Evolutionary conservation across 805 yeast genomes (phyloP).

Genomic region (Jamesozyma jinghongensis): DNA sequence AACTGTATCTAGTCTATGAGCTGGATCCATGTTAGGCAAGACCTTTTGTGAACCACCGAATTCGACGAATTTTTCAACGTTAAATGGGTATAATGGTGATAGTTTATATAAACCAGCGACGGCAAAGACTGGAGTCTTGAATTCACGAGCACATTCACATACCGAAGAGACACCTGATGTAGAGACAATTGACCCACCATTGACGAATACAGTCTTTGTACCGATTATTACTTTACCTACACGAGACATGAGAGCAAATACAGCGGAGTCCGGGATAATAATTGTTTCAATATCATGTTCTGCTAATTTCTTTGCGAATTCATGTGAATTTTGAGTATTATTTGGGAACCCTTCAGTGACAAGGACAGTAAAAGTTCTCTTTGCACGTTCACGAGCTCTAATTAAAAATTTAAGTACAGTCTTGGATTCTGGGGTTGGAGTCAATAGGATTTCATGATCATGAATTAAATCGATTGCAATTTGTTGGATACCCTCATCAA

Average conservation of each 20-base stretch:
- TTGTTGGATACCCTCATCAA: constrained; percentile 82
- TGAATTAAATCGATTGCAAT: constrained; percentile 91
- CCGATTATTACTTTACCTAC: constrained; percentile 95
- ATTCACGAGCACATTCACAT: constrained; percentile 92
- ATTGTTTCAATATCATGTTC: constrained; percentile 84
- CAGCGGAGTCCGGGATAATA: constrained; percentile 86
- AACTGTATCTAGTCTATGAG: constrained; percentile 38
- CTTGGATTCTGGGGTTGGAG: constrained; percentile 91
- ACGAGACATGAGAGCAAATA: constrained; percentile 91
- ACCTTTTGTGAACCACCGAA: constrained; percentile 65
- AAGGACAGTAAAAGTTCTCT: constrained; percentile 83
- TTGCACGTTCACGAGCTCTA: constrained; percentile 62
- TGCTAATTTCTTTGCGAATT: constrained; percentile 69
- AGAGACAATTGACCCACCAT: constrained; percentile 86
- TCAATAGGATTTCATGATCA: constrained; percentile 70
- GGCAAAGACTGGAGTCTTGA: constrained; percentile 91
- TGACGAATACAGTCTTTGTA: constrained; percentile 85
- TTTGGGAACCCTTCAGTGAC: constrained; percentile 92
- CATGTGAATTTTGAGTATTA: constrained; percentile 66
- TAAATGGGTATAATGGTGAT: constrained; percentile 87
- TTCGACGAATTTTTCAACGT: constrained; percentile 72
- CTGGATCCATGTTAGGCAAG: constrained; percentile 52
- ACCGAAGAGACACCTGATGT: constrained; percentile 88
- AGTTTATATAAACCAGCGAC: constrained; percentile 91
- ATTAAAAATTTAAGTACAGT: constrained; percentile 82